Base-by-base conservation (phyloP, 2,329 filamentous ascomycete genomes). In the Arthrobotrys pseudoclavata region DNA sequence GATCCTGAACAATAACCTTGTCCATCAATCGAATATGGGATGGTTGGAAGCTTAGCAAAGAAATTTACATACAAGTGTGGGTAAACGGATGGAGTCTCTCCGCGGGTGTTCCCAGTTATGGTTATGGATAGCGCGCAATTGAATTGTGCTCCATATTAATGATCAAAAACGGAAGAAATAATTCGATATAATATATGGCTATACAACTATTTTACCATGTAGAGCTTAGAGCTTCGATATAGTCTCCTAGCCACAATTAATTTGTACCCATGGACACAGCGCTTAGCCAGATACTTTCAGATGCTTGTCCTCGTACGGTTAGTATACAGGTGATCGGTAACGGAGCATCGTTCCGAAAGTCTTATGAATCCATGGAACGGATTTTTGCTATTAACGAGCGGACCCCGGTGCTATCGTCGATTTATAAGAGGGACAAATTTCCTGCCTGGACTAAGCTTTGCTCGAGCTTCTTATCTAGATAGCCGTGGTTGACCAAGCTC, bases 21-120 rank as follows among this genome's bases (percentile, higher is more conserved):
- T 57, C 31, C 6, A 53, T 12, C 29, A 24, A n/a, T 55, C 63
- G 7, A 67, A 60, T 57, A 34, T 55, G 63, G 47, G 48, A 47
- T 42, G 3, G 22, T 67, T 34, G 29, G 50, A 24, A 55, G 26
- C 15, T 29, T 24, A n/a, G 12, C 3, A 42, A n/a, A 3, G 22
- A 5, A 29, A 47, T 29, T 52, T 45, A 29, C 22, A 22, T 61
- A 40, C 47, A 26, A 69, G 40, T 24, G 22, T 62, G 67, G 67
- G 45, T 62, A 70, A 62, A 70, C 67, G 67, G 67, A 62, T 45
- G 42, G 53, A 70, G 42, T 70, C 45, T 70, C 55, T 63, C 67
- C 67, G 67, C 67, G 45, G 40, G n/a, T 1, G 24, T 5, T 29
- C 15, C 15, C 7, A 24, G 45, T 3, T 52, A 40, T 24, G 47